Evolutionary conservation across 345 rosid species (phyloP), one percentile per base, ranked within the genome.

Genomic region (thale cress (Arabidopsis thaliana)): DNA sequence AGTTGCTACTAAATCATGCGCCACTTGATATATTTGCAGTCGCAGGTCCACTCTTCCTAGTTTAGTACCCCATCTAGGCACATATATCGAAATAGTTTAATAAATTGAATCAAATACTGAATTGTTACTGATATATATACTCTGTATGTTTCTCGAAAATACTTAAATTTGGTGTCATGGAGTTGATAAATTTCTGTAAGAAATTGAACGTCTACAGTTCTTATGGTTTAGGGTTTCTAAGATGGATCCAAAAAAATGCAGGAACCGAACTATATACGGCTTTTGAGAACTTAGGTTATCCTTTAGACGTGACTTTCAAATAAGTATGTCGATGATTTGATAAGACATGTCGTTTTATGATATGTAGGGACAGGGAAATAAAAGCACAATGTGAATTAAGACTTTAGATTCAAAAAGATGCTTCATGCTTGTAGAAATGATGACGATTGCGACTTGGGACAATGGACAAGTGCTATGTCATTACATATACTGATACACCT

Each of bases 1-100:
- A 73, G 63, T 64, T 73, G 64, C 71, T 65, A 24, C 14, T 23
- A 56, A 53, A 55, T 34, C 64, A 73, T 64, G 49, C 52, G 34
- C 59, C 67, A 66, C 59, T 74, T 74, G 51, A 74, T 66, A 20
- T 50, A 3, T 37, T 58, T 58, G 73, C 67, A 46, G 78, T 46
- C 44, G 44, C 59, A 28, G 78, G 67, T 74, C 78, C 72, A 66
- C 36, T 74, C 60, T 65, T 37, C 44, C 44, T 8, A 46, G 33
- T 32, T 65, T 8, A 11, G 33, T 8, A 8, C 65, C 42, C 38
- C 4, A 60, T 60, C 51, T 13, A 48, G 32, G 7, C 36, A 41
- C 41, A 50, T 33, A 51, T 41, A 61, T 49, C 60, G 51, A 25
- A 37, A 49, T 38, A 16, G 10, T 48, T 46, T 7, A 0, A 20